Base-by-base conservation (phyloP, 805 yeast species). In the Metschnikowia lunata region DNA sequence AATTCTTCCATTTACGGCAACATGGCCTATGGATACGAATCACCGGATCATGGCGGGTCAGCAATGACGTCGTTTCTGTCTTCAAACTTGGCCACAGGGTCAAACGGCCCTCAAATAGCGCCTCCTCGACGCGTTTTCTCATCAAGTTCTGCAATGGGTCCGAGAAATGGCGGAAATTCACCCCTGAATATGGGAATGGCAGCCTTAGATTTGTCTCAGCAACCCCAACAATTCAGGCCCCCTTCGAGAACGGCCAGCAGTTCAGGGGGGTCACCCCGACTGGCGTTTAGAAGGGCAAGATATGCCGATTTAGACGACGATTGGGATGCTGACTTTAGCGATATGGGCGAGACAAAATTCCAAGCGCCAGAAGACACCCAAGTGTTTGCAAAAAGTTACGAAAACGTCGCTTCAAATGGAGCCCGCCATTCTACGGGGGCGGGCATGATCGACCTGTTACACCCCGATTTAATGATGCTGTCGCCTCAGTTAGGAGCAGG, bases 251-350 rank as follows among this genome's bases (percentile, higher is more conserved):
- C 43, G 2, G 40, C 34, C 14, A 44, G 46, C 15, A 37, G 46
- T 7, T 39, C 47, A 5, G 44, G 47, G 30, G 41, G 38, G 23
- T 28, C 44, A 6, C 43, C 38, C 15, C 40, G 37, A 26, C 41
- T 38, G 37, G 37, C 44, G 9, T 34, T 37, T 15, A 37, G 46
- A 26, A 36, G 52, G 26, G 45, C 48, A n/a, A 52, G 64, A 45
- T 84, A 83, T 58, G 70, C 80, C 36, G 96, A 89, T 59, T 67
- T 83, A 45, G 96, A 89, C 60, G 95, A 86, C 54, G 97, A 88
- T 63, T 89, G 97, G 97, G 91, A 88, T 61, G 95, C 79, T 14
- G 72, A 64, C 14, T 53, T 91, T 10, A 83, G 81, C 36, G 81
- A 62, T 34, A 62, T 60, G 28, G 45, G 56, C 8, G 60, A 49